A percentile compares a stretch with the other conserved stretches of the same genome.
phyloP scores from a whole-genome alignment of 2,329 filamentous ascomycete genomes.

The Penicillium sp. region DNA sequence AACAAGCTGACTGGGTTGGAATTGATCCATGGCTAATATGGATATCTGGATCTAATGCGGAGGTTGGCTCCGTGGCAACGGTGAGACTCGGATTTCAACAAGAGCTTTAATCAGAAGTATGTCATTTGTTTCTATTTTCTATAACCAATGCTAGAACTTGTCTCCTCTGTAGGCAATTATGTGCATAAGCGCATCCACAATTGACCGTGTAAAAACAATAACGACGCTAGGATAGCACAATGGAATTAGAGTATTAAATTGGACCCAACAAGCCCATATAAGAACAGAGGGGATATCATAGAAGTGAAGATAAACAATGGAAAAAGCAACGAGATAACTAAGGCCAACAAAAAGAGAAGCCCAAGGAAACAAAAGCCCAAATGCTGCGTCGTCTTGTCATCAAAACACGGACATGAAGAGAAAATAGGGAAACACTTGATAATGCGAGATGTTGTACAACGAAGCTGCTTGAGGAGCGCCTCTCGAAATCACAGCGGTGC shows the following conservation, averaged over 20 bases:
- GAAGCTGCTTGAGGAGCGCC: slow-evolving; percentile 16
- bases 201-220: slow-evolving; percentile 13
- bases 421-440: slow-evolving; percentile 22
- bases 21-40: slow-evolving; percentile 5
- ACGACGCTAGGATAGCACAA: slow-evolving; percentile 16
- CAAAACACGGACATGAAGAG: slow-evolving; percentile 33
- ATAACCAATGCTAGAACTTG: not conserved
- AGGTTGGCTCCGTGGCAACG: slow-evolving; percentile 4
- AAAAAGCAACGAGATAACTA: slow-evolving; percentile 15
- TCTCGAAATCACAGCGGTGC: slow-evolving; percentile 17
- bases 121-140: slow-evolving; percentile 11
- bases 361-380: slow-evolving; percentile 24
- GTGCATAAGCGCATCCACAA: slow-evolving; percentile 13
- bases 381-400: slow-evolving; percentile 38
- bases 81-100: not conserved
- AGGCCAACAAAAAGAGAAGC: slow-evolving; percentile 18
- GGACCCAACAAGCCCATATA: slow-evolving; percentile 26
- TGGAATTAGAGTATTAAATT: slow-evolving; percentile 28
- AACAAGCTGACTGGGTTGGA: not conserved
- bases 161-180: slow-evolving; percentile 12
- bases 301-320: slow-evolving; percentile 24
- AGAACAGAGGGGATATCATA: slow-evolving; percentile 40
- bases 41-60: slow-evolving; percentile 4
- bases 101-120: slow-evolving; percentile 7
- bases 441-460: slow-evolving; percentile 31